Percentiles rank a stretch among this genome's conserved stretches.
phyloP scores from a whole-genome alignment of 2,329 filamentous ascomycete species.

The Xylaria sp. region DNA sequence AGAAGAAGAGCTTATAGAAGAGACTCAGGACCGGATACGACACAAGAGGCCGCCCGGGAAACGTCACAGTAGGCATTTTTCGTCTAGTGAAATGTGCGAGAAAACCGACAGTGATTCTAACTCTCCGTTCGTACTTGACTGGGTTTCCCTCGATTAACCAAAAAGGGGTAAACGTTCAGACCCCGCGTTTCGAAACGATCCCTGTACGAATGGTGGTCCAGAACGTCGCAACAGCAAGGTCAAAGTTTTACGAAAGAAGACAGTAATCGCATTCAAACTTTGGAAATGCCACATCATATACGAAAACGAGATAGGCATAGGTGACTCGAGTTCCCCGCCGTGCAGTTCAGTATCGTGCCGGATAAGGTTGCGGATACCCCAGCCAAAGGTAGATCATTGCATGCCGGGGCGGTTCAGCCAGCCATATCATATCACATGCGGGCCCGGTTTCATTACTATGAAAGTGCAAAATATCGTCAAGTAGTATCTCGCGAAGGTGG shows the following conservation, averaged over 20 bases:
- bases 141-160: neutral
- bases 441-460: neutral
- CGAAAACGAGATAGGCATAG: neutral
- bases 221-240: neutral
- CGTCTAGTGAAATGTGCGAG: neutral
- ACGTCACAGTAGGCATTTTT: constrained; percentile 30
- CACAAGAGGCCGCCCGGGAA: constrained; percentile 35
- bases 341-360: neutral
- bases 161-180: neutral
- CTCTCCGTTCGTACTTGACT: neutral
- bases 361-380: neutral
- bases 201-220: neutral
- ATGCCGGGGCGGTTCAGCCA: neutral
- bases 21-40: constrained; percentile 38
- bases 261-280: neutral
- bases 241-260: neutral
- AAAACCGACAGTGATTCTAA: neutral
- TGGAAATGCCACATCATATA: neutral
- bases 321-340: constrained; percentile 3
- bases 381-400: constrained; percentile 1
- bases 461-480: neutral
- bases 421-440: neutral
- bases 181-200: neutral
- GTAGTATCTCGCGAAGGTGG: too few relatives aligned
- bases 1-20: constrained; percentile 37